Base-by-base conservation (phyloP, 2,329 filamentous ascomycete genomes). In the Blastomyces silverae region DNA sequence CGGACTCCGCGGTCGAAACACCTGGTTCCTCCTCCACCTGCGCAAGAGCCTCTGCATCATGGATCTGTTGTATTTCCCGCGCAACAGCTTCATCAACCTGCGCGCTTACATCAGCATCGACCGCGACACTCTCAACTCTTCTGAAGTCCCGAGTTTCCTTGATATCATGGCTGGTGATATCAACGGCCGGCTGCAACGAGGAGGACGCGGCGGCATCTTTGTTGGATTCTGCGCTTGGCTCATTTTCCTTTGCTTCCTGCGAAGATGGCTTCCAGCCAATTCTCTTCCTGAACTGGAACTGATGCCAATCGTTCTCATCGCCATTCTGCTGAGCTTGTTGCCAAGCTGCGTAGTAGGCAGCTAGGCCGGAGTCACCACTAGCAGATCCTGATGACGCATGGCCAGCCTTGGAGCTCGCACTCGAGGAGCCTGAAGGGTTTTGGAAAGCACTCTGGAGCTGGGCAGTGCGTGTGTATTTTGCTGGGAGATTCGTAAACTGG, bases 261-360 rank as follows among this genome's bases (percentile, higher is more conserved):
- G 78, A 75, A 48, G 77, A 73, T 3, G 77, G 83, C 81, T 94
- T 92, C 91, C 92, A 96, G 74, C 94, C 92, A 71, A 97, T 91
- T 68, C 88, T 85, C 77, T 91, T 89, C 64, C 89, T 89, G 75
- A 95, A 92, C 76, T 96, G 90, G 72, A 92, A 95, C 75, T 96
- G 91, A 55, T 88, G 88, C 91, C 91, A 96, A 75, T 97, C 92
- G 70, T 89, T 87, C 61, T 91, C 89, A 59, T 87, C 79, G 48
- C 83, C 88, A 61, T 83, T 82, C 66, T 83, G 83, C 75, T 93
- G 87, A 68, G 88, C 85, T 75, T 89, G 89, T 77, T 93, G 91
- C 81, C 94, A 89, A 64, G 91, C 90, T 76, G 94, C 91, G 72
- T 92, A 95, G 79, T 96, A 97, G 71, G 91, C 92, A 67, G 92